Base-by-base conservation (phyloP, 2,329 filamentous ascomycete species). In the Clarireedia monteithiana region DNA sequence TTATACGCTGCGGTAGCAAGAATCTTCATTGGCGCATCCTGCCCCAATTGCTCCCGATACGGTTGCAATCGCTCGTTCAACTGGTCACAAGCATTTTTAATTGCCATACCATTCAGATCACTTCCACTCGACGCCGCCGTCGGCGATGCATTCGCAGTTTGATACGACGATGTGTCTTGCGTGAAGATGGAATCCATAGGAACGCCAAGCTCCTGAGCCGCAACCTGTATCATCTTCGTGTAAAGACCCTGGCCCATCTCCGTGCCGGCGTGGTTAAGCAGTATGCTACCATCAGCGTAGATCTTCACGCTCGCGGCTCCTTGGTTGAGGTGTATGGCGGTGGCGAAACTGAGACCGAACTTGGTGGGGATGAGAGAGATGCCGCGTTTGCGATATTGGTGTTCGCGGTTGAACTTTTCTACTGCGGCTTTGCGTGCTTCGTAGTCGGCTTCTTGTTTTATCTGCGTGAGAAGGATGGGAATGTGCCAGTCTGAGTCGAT, bases 231-330 rank as follows among this genome's bases (percentile, higher is more conserved):
- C 84, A 97, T 95, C 75, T 97, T 97, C 12, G 92, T 97, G 73
- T 97, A 88, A 4, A 97, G 77, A 5, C 63, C 92, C 72, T 97
- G 92, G 6, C 92, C 92, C 92, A 97, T 97, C 72, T 97, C 92
- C 0, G 90, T 95, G 58, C 92, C 92, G 50, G 92, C 92, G 65
- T 97, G 92, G 1, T 92, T 92, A 5, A 97, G 86, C 1, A 97
- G 80, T 6, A 97, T 78, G 7, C 87, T 91, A 0, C 92, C 92
- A 63, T 97, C 92, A 67, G 96, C 91, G 70, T 96, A 97, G 60
- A 97, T 92, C 72, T 96, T 92, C 1, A 97, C 91, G 48, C 96
- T 77, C 0, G 92, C 91, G 44, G 91, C 91, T 2, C 92, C 92
- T 70, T 97, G 92, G 72, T 97, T 97, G 64, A 96, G 79, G 77